Percentiles rank a stretch among this genome's conserved stretches.
These are phyloP conservation scores for Cryphonectria carpinicola DNA, from an alignment of 2,329 filamentous ascomycete genomes.

Conservation along the genomic window DNA sequence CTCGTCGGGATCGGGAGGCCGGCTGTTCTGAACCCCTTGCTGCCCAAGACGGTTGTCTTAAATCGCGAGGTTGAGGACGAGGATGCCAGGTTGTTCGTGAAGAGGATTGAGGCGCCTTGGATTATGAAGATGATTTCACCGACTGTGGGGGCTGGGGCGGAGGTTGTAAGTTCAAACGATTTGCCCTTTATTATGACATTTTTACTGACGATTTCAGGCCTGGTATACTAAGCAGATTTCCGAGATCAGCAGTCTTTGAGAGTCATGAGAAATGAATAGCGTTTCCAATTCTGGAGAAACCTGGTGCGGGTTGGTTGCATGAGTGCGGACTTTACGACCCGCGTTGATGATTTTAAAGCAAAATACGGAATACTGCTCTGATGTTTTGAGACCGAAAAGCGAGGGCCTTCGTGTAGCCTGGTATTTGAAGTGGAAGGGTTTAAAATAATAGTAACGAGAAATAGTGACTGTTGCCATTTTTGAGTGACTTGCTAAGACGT, in stretches of 20 bases:
- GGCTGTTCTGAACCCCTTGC: constrained; percentile 41
- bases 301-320: too few relatives aligned
- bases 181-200: too few relatives aligned
- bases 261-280: neutral
- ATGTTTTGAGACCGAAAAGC: neutral
- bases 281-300: neutral
- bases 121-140: constrained; percentile 34
- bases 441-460: neutral
- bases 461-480: neutral
- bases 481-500: neutral
- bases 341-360: neutral
- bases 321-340: too few relatives aligned
- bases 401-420: neutral
- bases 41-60: constrained; percentile 43
- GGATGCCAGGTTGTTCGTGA: constrained; percentile 39
- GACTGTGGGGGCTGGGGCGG: constrained; percentile 32
- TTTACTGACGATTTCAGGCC: neutral
- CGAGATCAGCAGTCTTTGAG: neutral
- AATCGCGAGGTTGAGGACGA: constrained; percentile 41
- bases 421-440: neutral
- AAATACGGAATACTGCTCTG: neutral
- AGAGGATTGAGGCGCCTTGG: constrained; percentile 34
- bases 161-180: constrained; percentile 32
- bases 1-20: constrained; percentile 47
- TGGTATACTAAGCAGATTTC: constrained; percentile 8